Evolutionary conservation across 75 land plant species (phyloP).

Genomic region (Pinus tabuliformis): DNA sequence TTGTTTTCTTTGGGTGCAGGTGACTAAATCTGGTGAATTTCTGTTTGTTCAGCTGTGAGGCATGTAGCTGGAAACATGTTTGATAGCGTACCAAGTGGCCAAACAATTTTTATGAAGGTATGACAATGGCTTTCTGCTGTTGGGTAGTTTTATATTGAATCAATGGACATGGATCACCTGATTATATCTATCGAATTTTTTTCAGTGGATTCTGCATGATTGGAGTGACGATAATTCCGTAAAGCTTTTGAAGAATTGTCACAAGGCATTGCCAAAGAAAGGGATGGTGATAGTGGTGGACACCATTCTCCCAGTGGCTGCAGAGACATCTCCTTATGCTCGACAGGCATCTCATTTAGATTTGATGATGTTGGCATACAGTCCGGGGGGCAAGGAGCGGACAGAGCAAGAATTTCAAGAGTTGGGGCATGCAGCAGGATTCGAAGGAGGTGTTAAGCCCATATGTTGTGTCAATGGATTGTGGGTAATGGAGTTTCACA

Average conservation of each 20-base stretch:
- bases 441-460: constrained; percentile 2
- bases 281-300: constrained; percentile 40
- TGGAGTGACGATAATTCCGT: constrained; percentile 35
- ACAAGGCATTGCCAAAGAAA: constrained; percentile 21
- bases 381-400: constrained; percentile 28
- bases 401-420: constrained; percentile 16
- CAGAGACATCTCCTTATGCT: constrained; percentile 11
- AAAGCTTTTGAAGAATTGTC: constrained; percentile 31
- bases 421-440: constrained; percentile 27
- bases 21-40: background rate
- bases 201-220: constrained; percentile 46
- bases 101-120: constrained; percentile 46
- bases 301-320: constrained; percentile 7
- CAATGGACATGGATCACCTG: no score
- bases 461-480: background rate
- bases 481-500: constrained; percentile 9
- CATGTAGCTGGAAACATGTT: constrained; percentile 46
- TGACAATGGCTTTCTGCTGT: background rate
- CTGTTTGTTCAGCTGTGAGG: constrained; percentile 29
- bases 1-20: background rate
- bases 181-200: background rate
- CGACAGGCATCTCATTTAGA: constrained; percentile 21
- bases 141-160: background rate
- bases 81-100: constrained; percentile 18
- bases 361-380: constrained; percentile 28